A percentile compares a stretch with the other conserved stretches of the same genome.
These are phyloP conservation scores for Sinapis alba DNA, from an alignment of 441 rosid genomes.

Conservation along the genomic window DNA sequence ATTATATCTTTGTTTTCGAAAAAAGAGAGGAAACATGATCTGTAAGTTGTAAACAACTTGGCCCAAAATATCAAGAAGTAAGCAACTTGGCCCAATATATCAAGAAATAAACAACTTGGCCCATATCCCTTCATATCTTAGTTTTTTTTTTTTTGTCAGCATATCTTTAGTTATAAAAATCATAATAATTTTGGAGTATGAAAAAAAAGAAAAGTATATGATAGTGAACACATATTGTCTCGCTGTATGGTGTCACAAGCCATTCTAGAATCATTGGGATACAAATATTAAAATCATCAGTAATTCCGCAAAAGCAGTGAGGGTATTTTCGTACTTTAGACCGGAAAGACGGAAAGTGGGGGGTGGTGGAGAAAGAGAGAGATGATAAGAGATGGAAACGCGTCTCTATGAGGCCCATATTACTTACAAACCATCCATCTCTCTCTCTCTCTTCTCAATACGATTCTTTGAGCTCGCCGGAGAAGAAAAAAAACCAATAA, in stretches of 20 bases:
- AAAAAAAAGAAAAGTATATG: not conserved
- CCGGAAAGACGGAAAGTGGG: not conserved
- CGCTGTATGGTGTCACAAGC: conserved; percentile 30
- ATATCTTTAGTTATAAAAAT: too few species aligned
- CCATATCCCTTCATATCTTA: not conserved
- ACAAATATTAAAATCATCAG: not conserved
- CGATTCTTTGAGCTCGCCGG: conserved; percentile 4
- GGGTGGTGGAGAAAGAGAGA: conserved; percentile 28
- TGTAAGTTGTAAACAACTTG: conserved; percentile 15
- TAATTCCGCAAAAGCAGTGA: conserved; percentile 36
- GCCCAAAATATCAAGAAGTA: conserved; percentile 10
- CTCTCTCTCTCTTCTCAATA: not conserved
- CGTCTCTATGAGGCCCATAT: conserved; percentile 86
- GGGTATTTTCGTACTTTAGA: conserved; percentile 43
- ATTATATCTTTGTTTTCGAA: not conserved
- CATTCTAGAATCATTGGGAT: conserved; percentile 28
- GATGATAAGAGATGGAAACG: conserved; percentile 65
- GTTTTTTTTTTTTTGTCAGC: too few species aligned
- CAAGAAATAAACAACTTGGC: not conserved
- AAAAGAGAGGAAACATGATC: not conserved
- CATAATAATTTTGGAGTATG: too few species aligned
- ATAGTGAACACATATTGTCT: conserved; percentile 18
- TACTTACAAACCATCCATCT: conserved; percentile 40
- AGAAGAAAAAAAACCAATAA: not conserved
- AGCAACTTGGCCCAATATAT: conserved; percentile 28